These are phyloP conservation scores for Ustilago xerochloae DNA, from an alignment of 1,284 basidiomycete species.

Conservation along the genomic window DNA sequence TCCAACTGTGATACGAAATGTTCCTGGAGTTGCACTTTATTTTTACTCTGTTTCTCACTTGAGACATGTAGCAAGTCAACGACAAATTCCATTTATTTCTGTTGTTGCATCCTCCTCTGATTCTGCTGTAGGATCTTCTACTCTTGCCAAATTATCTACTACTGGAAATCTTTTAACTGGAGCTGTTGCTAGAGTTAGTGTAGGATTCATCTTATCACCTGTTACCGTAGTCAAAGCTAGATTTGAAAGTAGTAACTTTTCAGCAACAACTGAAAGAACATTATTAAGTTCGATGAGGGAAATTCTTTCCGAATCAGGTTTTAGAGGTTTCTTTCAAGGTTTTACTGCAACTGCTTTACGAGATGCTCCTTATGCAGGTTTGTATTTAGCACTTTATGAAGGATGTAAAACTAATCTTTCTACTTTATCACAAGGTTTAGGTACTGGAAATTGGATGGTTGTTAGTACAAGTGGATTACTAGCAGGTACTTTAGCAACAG, in stretches of 20 bases:
- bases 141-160: slow-evolving; percentile 74
- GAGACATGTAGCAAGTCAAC: slow-evolving; percentile 45
- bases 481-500: slow-evolving; percentile 62
- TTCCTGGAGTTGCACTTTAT: slow-evolving; percentile 67
- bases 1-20: slow-evolving; percentile 64
- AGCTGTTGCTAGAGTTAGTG: slow-evolving; percentile 82
- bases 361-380: slow-evolving; percentile 94
- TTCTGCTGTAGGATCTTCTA: slow-evolving; percentile 64
- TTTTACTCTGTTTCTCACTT: slow-evolving; percentile 65
- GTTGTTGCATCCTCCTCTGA: slow-evolving; percentile 55
- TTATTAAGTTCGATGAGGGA: slow-evolving; percentile 52
- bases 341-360: slow-evolving; percentile 88
- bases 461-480: slow-evolving; percentile 53
- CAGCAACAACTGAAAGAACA: slow-evolving; percentile 55
- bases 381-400: slow-evolving; percentile 90
- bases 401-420: slow-evolving; percentile 53
- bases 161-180: slow-evolving; percentile 90
- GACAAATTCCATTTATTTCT: slow-evolving; percentile 58
- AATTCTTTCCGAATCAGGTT: slow-evolving; percentile 77
- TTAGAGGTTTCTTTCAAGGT: slow-evolving; percentile 85
- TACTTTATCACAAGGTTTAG: slow-evolving; percentile 14
- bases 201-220: slow-evolving; percentile 90
- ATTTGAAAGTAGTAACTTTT: slow-evolving; percentile 59
- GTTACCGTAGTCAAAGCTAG: slow-evolving; percentile 94
- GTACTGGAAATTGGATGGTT: slow-evolving; percentile 57